Base-by-base conservation (phyloP, 257 asterid species). In the Primulina tabacum region DNA sequence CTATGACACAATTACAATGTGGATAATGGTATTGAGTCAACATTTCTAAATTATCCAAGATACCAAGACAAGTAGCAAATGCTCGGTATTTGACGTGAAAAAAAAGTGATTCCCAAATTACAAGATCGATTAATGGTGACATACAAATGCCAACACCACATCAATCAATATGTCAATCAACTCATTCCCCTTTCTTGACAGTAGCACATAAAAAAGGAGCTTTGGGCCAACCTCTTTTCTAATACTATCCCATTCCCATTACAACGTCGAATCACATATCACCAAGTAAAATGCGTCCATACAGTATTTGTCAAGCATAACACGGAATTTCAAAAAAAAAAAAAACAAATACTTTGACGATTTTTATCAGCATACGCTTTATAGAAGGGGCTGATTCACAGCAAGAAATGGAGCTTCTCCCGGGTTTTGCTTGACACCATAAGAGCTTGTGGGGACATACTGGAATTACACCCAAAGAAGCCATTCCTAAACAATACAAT, bases 381-480 rank as follows among this genome's bases (percentile, higher is more conserved):
- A 78, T 67, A 53, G 86, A 65, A 73, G 85, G 87, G 30, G 71
- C 64, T 8, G 89, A 75, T 20, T 77, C 69, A 52, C 87, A 89
- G 47, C 88, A 83, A 62, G 93, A 79, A 71, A 85, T 50, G 80
- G 74, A 87, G 34, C 79, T 74, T 55, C 69, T 85, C 10, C 72
- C 67, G 67, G 80, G 78, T 71, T 78, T 77, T 3, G 76, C 76
- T 56, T 76, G 83, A 43, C 69, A 73, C 78, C 80, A 81, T 12
- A 81, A 70, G 75, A 78, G 80, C 82, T 77, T 82, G 73, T 79
- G 79, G 28, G 85, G 80, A 47, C 74, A 81, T 10, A 83, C 64
- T 24, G 93, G 84, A 75, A 84, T 73, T 60, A 86, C 77, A 75
- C 80, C 76, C 65, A 81, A 53, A 76, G 93, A 83, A 53, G 89